Evolutionary conservation across 2,329 filamentous ascomycete species (phyloP).

Genomic region (Diaporthe vexans): DNA sequence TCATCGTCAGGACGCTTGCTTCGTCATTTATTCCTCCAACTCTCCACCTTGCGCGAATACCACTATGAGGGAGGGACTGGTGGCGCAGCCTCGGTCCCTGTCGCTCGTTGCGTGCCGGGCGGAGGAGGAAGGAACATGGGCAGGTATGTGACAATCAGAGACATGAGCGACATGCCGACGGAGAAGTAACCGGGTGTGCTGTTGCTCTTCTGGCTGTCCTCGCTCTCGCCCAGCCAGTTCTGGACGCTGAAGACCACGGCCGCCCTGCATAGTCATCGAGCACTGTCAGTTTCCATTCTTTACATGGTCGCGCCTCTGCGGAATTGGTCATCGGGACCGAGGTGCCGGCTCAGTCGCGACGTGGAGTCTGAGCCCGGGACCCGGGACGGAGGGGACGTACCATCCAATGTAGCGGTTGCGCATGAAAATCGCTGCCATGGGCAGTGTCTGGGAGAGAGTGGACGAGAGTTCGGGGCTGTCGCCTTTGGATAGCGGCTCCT

Average conservation of each 20-base stretch:
- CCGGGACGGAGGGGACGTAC: slow-evolving; percentile 55
- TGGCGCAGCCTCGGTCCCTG: slow-evolving; percentile 49
- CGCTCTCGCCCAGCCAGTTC: slow-evolving; percentile 82
- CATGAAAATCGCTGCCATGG: slow-evolving; percentile 96
- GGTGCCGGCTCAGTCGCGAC: background rate
- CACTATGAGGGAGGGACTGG: slow-evolving; percentile 46
- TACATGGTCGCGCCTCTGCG: background rate
- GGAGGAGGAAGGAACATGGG: slow-evolving; percentile 53
- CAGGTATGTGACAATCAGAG: slow-evolving; percentile 54
- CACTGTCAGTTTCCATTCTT: slow-evolving; percentile 8
- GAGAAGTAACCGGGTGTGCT: slow-evolving; percentile 72
- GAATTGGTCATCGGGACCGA: background rate
- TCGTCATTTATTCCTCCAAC: background rate
- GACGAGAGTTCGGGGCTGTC: slow-evolving; percentile 78
- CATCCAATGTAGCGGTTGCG: slow-evolving; percentile 85
- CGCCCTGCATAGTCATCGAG: slow-evolving; percentile 63
- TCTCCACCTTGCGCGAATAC: background rate
- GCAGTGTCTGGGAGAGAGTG: slow-evolving; percentile 82
- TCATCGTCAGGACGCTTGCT: background rate
- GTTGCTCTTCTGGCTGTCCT: slow-evolving; percentile 73
- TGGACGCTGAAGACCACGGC: slow-evolving; percentile 82
- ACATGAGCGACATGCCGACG: slow-evolving; percentile 54
- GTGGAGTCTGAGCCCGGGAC: too few species aligned
- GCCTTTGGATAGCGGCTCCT: slow-evolving; percentile 78
- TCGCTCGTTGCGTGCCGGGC: slow-evolving; percentile 45